These are phyloP conservation scores for Cyclostephanos invisitatus DNA, from an alignment of 108 stramenopile genomes.

Conservation along the genomic window DNA sequence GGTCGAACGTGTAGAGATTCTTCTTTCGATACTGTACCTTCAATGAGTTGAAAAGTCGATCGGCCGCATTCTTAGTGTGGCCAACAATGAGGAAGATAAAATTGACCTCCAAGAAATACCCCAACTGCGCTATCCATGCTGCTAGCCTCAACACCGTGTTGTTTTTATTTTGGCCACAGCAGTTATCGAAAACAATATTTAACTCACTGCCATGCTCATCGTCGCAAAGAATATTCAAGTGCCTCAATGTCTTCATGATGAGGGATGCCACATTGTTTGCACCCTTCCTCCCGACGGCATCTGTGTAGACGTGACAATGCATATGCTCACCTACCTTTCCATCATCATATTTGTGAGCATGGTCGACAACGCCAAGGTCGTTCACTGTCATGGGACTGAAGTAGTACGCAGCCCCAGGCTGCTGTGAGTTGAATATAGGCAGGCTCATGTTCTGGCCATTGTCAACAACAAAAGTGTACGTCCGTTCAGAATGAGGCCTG, in stretches of 20 bases:
- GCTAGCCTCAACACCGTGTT: constrained; percentile 26
- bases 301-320: constrained; percentile 17
- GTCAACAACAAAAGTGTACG: constrained; percentile 14
- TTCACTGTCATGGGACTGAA: constrained; percentile 28
- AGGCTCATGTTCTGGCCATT: constrained; percentile 35
- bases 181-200: constrained; percentile 24
- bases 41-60: background rate
- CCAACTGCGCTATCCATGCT: background rate
- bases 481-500: background rate
- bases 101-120: constrained; percentile 9
- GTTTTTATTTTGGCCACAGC: constrained; percentile 38
- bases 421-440: constrained; percentile 19
- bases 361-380: constrained; percentile 19
- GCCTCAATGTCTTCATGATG: constrained; percentile 10
- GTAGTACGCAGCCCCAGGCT: constrained; percentile 28
- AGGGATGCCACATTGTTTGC: constrained; percentile 31
- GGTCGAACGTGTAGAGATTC: too few relatives aligned
- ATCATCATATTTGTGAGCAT: background rate
- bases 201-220: too few relatives aligned
- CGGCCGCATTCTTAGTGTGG: constrained; percentile 6
- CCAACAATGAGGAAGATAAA: constrained; percentile 17
- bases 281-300: background rate
- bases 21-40: background rate
- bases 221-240: background rate
- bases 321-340: constrained; percentile 4